These are phyloP conservation scores for Raffaelea ambrosiae DNA, from an alignment of 2,329 filamentous ascomycete genomes.

Conservation along the genomic window DNA sequence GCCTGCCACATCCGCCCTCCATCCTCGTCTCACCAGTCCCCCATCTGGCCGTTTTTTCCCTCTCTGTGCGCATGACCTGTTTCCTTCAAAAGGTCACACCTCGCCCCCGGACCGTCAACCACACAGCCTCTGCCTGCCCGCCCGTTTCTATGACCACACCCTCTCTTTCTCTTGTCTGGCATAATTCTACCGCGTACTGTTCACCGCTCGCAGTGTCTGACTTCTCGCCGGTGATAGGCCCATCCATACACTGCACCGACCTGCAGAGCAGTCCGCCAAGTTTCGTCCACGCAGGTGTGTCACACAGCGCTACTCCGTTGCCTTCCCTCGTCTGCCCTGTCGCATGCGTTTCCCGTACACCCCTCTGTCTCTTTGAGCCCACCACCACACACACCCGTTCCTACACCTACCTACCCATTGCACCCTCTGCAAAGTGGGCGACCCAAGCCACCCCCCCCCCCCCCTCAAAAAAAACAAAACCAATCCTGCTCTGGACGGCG, in stretches of 20 bases:
- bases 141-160: no score
- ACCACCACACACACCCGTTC: not conserved
- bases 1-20: no score
- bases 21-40: no score
- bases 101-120: no score
- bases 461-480: slow-evolving; percentile 5
- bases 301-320: slow-evolving; percentile 11
- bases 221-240: slow-evolving; percentile 1
- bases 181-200: not conserved
- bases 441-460: slow-evolving; percentile 1
- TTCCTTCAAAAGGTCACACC: no score
- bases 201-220: not conserved
- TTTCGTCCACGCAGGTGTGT: slow-evolving; percentile 8
- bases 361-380: not conserved
- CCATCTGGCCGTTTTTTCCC: no score
- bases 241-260: not conserved
- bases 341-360: slow-evolving; percentile 6
- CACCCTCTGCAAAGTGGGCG: not conserved
- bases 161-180: no score
- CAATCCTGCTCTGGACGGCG: slow-evolving; percentile 8
- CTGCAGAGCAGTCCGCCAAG: not conserved
- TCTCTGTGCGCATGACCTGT: no score
- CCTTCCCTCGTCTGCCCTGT: slow-evolving; percentile 6
- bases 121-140: no score
- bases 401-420: not conserved